phyloP scores from a whole-genome alignment of 2,329 filamentous ascomycete genomes.

The Penicillium hordei region DNA sequence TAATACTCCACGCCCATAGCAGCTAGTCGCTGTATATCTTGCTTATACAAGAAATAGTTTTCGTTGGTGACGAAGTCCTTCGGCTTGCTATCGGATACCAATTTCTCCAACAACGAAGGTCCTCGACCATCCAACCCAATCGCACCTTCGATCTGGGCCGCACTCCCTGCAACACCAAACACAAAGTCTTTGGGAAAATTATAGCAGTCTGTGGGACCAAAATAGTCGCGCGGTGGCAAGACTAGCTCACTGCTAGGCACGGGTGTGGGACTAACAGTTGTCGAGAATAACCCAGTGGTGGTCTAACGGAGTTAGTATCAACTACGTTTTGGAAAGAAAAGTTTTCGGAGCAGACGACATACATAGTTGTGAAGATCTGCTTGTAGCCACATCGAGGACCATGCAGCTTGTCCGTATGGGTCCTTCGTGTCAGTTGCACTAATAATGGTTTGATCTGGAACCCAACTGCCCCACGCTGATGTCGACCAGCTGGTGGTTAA shows the following conservation, averaged over 20 bases:
- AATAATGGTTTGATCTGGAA: constrained; percentile 30
- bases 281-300: constrained; percentile 44
- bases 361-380: constrained; percentile 34
- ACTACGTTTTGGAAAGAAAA: not conserved
- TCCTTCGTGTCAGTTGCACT: constrained; percentile 30
- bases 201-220: constrained; percentile 42
- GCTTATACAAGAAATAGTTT: constrained; percentile 53
- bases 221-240: constrained; percentile 55
- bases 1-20: constrained; percentile 43
- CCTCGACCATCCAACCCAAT: constrained; percentile 42
- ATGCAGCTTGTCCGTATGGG: constrained; percentile 39
- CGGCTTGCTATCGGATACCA: constrained; percentile 33
- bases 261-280: constrained; percentile 57
- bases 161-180: constrained; percentile 46
- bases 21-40: constrained; percentile 44
- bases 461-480: constrained; percentile 38
- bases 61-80: constrained; percentile 52
- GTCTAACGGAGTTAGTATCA: constrained; percentile 18
- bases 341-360: not conserved
- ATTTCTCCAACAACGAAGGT: constrained; percentile 42
- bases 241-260: constrained; percentile 57
- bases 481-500: constrained; percentile 27
- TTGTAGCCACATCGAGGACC: constrained; percentile 36
- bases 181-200: constrained; percentile 42
- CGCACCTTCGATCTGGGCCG: constrained; percentile 49